Percentiles rank a stretch among this genome's conserved stretches.
Evolutionary conservation across 2,329 filamentous ascomycete genomes (phyloP).

Genomic region (Thelonectria olida): DNA sequence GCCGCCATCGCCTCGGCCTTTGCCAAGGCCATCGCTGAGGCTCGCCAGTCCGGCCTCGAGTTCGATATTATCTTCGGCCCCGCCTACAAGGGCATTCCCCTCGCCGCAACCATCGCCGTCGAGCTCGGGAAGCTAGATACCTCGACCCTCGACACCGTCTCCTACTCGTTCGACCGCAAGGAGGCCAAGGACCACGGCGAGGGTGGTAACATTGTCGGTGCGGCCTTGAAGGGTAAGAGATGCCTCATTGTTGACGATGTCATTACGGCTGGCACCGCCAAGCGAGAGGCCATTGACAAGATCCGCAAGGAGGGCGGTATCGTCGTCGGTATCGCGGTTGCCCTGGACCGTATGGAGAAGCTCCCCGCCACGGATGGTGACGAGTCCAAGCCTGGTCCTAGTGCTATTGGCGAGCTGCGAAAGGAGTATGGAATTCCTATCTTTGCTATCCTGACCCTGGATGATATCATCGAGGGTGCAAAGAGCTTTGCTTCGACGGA

Average conservation of each 20-base stretch:
- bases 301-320: conserved; percentile 86
- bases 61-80: conserved; percentile 93
- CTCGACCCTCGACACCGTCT: conserved; percentile 71
- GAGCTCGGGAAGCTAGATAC: conserved; percentile 78
- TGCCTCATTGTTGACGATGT: conserved; percentile 96
- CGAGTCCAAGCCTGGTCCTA: conserved; percentile 74
- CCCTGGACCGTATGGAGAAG: conserved; percentile 88
- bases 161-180: conserved; percentile 94
- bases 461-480: conserved; percentile 81
- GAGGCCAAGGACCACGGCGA: conserved; percentile 97
- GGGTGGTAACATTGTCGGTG: conserved; percentile 91
- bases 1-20: conserved; percentile 83
- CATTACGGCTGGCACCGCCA: conserved; percentile 93
- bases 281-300: conserved; percentile 90
- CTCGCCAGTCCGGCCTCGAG: conserved; percentile 55
- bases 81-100: conserved; percentile 95
- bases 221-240: conserved; percentile 82
- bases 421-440: conserved; percentile 87
- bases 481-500: conserved; percentile 68
- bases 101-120: conserved; percentile 80
- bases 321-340: conserved; percentile 87
- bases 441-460: conserved; percentile 81
- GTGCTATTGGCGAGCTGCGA: conserved; percentile 86
- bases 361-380: conserved; percentile 72
- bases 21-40: conserved; percentile 70